phyloP scores from a whole-genome alignment of 2,329 filamentous ascomycete species.

The Epichloe hybrida region DNA sequence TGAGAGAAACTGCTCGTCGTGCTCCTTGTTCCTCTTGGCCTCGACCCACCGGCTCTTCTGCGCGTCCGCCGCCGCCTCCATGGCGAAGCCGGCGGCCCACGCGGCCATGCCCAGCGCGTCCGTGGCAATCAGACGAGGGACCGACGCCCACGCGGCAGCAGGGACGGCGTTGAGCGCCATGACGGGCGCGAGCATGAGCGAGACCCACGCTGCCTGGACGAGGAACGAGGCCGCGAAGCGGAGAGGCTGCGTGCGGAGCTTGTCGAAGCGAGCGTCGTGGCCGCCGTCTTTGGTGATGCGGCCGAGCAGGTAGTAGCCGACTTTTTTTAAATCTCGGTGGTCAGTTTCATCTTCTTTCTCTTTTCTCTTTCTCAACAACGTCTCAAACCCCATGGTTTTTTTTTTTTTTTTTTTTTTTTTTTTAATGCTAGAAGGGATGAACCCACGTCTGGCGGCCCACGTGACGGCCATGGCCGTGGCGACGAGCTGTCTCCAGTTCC shows the following conservation, averaged over 20 bases:
- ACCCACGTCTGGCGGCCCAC: slow-evolving; percentile 48
- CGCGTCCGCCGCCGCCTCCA: slow-evolving; percentile 48
- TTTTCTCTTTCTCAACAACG: too few relatives aligned
- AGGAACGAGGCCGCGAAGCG: slow-evolving; percentile 25
- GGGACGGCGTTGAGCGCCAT: slow-evolving; percentile 51
- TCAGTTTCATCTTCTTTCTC: slow-evolving; percentile 13
- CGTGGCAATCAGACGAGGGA: slow-evolving; percentile 33
- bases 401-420: too few relatives aligned
- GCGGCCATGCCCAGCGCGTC: slow-evolving; percentile 44
- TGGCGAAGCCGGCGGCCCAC: slow-evolving; percentile 43
- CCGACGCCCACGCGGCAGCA: slow-evolving; percentile 30
- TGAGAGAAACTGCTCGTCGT: slow-evolving; percentile 54
- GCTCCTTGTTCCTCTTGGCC: slow-evolving; percentile 50
- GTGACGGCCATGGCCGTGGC: slow-evolving; percentile 28
- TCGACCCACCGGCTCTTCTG: slow-evolving; percentile 50
- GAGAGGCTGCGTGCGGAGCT: slow-evolving; percentile 22
- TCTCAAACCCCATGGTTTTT: too few relatives aligned
- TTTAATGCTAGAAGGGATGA: too few relatives aligned
- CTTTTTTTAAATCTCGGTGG: slow-evolving; percentile 10
- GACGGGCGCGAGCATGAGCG: slow-evolving; percentile 51
- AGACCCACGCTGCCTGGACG: slow-evolving; percentile 54
- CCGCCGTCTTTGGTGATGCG: slow-evolving; percentile 48
- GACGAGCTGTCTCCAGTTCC: slow-evolving; percentile 46
- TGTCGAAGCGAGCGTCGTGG: slow-evolving; percentile 37
- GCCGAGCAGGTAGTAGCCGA: slow-evolving; percentile 51